Conservation (phyloP, 306 rosid species). For the Betula pendula region DNA sequence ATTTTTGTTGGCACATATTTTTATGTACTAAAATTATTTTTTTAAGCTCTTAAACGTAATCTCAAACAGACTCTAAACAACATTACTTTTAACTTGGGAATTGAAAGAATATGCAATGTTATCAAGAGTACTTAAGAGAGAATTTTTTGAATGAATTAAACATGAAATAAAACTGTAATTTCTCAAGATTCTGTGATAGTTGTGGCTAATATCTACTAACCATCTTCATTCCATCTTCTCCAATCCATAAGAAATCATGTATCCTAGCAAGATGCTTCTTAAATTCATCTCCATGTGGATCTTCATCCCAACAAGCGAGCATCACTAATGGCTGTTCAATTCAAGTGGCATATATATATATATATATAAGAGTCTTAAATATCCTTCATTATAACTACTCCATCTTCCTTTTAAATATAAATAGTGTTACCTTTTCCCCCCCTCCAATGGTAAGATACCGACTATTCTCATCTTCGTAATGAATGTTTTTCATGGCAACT, state of each 20-base stretch:
- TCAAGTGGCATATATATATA: not conserved
- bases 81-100: no score
- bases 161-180: not conserved
- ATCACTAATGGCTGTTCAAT: constrained; percentile 30
- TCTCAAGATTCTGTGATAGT: not conserved
- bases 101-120: no score
- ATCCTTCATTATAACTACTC: no score
- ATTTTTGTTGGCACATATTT: no score
- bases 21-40: no score
- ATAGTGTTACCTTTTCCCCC: constrained; percentile 21
- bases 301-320: constrained; percentile 48
- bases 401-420: not conserved
- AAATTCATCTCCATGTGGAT: constrained; percentile 43
- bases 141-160: no score
- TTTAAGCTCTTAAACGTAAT: no score
- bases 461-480: constrained; percentile 44
- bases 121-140: no score
- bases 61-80: no score
- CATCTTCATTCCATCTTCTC: constrained; percentile 47
- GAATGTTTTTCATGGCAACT: constrained; percentile 23
- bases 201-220: not conserved
- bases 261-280: constrained; percentile 49
- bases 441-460: constrained; percentile 43
- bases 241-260: constrained; percentile 39
- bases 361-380: no score